Conservation (phyloP, 768 basidiomycete species). For the Ramaria sp. region DNA sequence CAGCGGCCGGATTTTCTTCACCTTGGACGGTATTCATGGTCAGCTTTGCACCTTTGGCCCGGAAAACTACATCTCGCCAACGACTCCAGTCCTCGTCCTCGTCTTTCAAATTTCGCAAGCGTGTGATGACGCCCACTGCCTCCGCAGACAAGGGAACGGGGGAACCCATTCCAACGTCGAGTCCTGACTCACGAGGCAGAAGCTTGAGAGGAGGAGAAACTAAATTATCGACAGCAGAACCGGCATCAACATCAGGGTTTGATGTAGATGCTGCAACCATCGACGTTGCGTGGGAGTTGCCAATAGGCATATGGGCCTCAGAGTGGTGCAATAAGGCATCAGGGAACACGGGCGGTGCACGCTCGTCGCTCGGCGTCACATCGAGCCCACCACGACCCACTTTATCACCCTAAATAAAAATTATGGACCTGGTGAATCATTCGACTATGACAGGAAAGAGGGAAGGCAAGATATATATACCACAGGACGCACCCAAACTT, state of each 20-base stretch:
- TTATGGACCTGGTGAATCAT: background rate
- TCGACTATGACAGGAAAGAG: background rate
- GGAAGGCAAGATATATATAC: background rate
- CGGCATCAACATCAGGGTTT: background rate
- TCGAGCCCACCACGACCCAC: conserved; percentile 79
- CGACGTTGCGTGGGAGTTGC: background rate
- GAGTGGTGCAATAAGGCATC: conserved; percentile 32
- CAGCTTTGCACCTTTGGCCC: conserved; percentile 20
- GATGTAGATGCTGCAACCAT: background rate
- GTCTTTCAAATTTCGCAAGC: conserved; percentile 81
- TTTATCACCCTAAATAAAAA: conserved; percentile 43
- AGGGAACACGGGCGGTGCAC: conserved; percentile 51
- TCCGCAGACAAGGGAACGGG: conserved; percentile 70
- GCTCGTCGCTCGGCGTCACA: conserved; percentile 53
- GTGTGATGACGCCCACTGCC: conserved; percentile 69
- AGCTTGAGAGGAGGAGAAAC: conserved; percentile 26
- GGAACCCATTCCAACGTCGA: conserved; percentile 82
- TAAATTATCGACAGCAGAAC: background rate
- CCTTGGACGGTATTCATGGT: background rate
- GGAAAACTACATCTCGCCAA: conserved; percentile 79
- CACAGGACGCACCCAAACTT: conserved; percentile 52
- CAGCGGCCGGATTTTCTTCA: background rate
- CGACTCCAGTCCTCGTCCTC: conserved; percentile 84
- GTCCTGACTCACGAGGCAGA: conserved; percentile 75
- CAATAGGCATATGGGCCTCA: conserved; percentile 23